phyloP scores from a whole-genome alignment of 192 early-diverging fungal genomes.

The Linnemannia schmuckeri region DNA sequence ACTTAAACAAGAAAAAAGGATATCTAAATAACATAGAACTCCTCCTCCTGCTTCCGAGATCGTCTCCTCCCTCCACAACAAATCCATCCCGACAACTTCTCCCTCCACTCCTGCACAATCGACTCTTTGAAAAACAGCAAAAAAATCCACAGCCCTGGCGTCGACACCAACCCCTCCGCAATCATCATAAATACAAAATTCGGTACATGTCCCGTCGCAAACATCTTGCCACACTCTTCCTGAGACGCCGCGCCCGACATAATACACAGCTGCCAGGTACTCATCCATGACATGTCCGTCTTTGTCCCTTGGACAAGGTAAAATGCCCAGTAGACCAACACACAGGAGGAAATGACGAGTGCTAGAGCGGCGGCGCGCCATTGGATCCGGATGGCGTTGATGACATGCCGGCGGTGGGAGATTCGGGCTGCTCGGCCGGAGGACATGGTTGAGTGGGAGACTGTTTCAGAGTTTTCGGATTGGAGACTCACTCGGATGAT shows the following conservation, averaged over 20 bases:
- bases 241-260: constrained; percentile 22
- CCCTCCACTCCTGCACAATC: constrained; percentile 57
- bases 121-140: constrained; percentile 53
- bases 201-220: constrained; percentile 51
- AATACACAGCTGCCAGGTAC: constrained; percentile 58
- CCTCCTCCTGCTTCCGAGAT: constrained; percentile 47
- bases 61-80: constrained; percentile 20
- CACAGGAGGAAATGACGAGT: constrained; percentile 32
- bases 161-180: constrained; percentile 53
- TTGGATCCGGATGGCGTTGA: constrained; percentile 62
- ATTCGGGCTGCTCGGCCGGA: constrained; percentile 21
- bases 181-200: constrained; percentile 58
- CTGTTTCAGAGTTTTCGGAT: constrained; percentile 25
- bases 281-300: constrained; percentile 32
- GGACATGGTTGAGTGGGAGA: constrained; percentile 23
- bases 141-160: constrained; percentile 61
- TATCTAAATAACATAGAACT: constrained; percentile 59
- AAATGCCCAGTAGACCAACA: constrained; percentile 61
- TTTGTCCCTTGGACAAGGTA: constrained; percentile 55
- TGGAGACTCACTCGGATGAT: constrained; percentile 51
- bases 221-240: constrained; percentile 49
- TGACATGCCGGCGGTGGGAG: constrained; percentile 55
- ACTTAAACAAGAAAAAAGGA: too few species aligned
- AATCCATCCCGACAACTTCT: constrained; percentile 53
- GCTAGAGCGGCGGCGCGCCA: constrained; percentile 62